Percentiles rank a stretch among this genome's conserved stretches.
phyloP scores from a whole-genome alignment of 345 rosid species.

The Eucalyptus camaldulensis region DNA sequence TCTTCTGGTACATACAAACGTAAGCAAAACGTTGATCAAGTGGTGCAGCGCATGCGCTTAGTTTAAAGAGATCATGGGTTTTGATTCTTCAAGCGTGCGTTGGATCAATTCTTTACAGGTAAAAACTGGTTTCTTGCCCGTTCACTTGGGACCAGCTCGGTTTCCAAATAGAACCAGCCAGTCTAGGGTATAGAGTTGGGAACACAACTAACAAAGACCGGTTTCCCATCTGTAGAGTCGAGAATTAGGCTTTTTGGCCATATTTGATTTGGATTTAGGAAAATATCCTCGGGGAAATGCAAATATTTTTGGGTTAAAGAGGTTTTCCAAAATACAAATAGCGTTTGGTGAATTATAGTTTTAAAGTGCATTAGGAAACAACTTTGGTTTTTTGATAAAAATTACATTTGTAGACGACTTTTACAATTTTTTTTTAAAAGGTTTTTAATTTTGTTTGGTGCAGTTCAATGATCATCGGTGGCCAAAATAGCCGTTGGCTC shows the following conservation, averaged over 20 bases:
- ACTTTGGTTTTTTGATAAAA: too few relatives aligned
- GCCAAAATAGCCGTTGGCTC: rapidly evolving
- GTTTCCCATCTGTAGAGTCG: not conserved
- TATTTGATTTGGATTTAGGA: too few relatives aligned
- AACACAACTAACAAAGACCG: not conserved
- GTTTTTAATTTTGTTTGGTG: too few relatives aligned
- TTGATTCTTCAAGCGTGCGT: not conserved
- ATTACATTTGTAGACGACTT: too few relatives aligned
- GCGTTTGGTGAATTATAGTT: too few relatives aligned
- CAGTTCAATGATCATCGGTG: too few relatives aligned
- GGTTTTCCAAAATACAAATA: too few relatives aligned
- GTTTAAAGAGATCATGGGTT: not conserved
- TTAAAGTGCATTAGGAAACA: too few relatives aligned
- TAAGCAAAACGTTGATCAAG: not conserved
- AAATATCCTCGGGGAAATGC: rapidly evolving
- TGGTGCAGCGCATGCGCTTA: not conserved
- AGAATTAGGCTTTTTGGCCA: too few relatives aligned
- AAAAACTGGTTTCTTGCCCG: not conserved
- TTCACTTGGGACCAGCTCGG: not conserved
- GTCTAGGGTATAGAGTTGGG: not conserved
- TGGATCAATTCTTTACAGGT: not conserved
- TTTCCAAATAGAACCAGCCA: not conserved
- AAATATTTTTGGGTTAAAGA: too few relatives aligned
- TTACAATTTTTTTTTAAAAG: rapidly evolving
- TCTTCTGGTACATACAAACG: not conserved